Base-by-base conservation (phyloP, 805 yeast species). In the Blastobotrys mokoenaii region DNA sequence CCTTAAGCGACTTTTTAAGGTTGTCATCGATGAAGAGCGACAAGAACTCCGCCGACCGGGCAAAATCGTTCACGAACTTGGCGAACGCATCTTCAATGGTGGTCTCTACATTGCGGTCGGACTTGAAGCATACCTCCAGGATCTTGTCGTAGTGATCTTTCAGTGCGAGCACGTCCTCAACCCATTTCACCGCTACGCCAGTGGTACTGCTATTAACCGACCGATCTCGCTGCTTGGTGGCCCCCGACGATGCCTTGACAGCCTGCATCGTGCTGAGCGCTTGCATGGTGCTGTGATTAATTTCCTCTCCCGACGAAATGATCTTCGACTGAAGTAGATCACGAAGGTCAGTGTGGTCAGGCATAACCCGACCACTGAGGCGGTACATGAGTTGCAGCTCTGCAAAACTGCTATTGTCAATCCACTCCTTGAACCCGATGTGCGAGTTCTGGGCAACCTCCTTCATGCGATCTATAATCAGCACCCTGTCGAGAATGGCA, bases 151-250 rank as follows among this genome's bases (percentile, higher is more conserved):
- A 77, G 47, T 76, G 76, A 3, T 64, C 66, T 51, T 75, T 80
- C 46, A 77, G 64, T 9, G 58, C 61, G 9, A 84, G 59, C 2
- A 84, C 70, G 25, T 73, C 68, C 38, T 75, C 75, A 8, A 84
- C 73, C 90, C 94, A 88, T 44, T 70, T 68, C 2, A 76, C 69
- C 0, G 95, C 93, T 52, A 73, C 74, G 42, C 68, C 65, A 7
- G 80, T 62, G 47, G 72, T 64, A 40, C 27, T 46, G 25, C 41
- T 34, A 11, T 31, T 20, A 14, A 31, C 20, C 5, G 57, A 40
- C 35, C 44, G 49, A 35, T 51, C 43, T 12, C n/a, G 18, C 36
- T 43, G 36, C 27, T 22, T 4, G 7, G 4, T 22, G 27, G 27
- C 47, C 3, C 41, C 38, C 40, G 37, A 37, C 12, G 48, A 43